phyloP scores from a whole-genome alignment of 768 basidiomycete genomes.

The Macrocybe gigantea region DNA sequence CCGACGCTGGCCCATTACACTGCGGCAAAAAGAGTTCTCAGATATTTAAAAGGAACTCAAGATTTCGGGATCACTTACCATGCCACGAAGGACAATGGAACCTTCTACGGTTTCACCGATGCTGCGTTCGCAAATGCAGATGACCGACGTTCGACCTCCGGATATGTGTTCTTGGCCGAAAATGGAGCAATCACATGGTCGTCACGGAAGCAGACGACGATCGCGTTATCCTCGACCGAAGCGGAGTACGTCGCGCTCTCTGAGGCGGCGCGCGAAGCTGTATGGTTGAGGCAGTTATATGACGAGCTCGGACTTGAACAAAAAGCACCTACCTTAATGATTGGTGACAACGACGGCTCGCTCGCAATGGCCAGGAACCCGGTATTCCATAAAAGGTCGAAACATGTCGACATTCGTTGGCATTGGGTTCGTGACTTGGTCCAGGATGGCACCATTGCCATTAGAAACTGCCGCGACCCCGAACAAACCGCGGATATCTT shows the following conservation, averaged over 20 bases:
- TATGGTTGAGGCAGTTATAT: slow-evolving; percentile 21
- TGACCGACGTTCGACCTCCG: slow-evolving; percentile 24
- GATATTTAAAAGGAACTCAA: slow-evolving; percentile 25
- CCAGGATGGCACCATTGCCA: background rate
- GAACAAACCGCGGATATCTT: slow-evolving; percentile 16
- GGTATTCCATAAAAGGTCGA: slow-evolving; percentile 2
- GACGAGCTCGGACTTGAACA: background rate
- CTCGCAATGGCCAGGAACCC: slow-evolving; percentile 9
- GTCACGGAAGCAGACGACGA: slow-evolving; percentile 23
- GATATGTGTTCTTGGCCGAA: slow-evolving; percentile 26
- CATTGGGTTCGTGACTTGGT: background rate
- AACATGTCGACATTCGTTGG: background rate
- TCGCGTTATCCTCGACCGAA: slow-evolving; percentile 29
- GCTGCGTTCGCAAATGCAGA: slow-evolving; percentile 26
- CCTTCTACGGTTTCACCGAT: slow-evolving; percentile 16
- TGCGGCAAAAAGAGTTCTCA: slow-evolving; percentile 23
- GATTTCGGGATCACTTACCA: slow-evolving; percentile 11
- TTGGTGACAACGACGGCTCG: background rate
- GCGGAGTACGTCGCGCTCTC: slow-evolving; percentile 31
- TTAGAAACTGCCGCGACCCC: background rate
- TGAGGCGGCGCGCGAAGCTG: slow-evolving; percentile 17
- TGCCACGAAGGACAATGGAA: background rate
- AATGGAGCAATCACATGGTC: slow-evolving; percentile 26
- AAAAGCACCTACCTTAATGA: background rate
- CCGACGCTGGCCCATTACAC: slow-evolving; percentile 21